Evolutionary conservation across 139 green algal genomes (phyloP).

Genomic region (Chlamydomonas applanata): DNA sequence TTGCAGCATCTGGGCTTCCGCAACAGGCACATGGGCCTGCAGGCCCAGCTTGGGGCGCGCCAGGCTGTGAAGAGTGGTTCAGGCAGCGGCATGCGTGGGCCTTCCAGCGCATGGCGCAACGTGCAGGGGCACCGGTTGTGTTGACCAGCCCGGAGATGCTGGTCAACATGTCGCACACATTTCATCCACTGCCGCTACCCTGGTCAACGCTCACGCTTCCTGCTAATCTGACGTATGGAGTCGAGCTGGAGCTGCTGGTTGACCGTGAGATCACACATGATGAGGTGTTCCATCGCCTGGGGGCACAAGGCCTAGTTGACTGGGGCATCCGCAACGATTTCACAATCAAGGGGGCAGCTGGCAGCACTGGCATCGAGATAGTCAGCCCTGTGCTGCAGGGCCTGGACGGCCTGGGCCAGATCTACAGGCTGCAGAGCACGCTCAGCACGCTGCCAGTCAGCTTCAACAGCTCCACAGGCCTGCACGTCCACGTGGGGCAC

Average conservation of each 20-base stretch:
- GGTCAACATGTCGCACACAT: too few relatives aligned
- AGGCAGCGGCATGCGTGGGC: too few relatives aligned
- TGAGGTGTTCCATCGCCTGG: background rate
- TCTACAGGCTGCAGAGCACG: conserved; percentile 7
- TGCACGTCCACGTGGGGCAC: conserved; percentile 12
- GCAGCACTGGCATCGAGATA: conserved; percentile 12
- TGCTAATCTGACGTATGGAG: conserved; percentile 7
- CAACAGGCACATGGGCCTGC: too few relatives aligned
- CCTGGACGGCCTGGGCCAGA: conserved; percentile 1
- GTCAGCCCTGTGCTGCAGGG: conserved; percentile 10
- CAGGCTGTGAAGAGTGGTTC: too few relatives aligned
- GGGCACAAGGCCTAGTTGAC: background rate
- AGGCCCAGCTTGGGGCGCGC: too few relatives aligned
- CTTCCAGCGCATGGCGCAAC: too few relatives aligned
- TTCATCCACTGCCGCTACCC: too few relatives aligned
- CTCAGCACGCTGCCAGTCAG: background rate
- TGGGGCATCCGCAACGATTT: conserved; percentile 6
- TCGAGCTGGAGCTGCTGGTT: conserved; percentile 22
- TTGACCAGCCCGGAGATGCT: too few relatives aligned
- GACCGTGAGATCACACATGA: background rate
- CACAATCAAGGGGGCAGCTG: conserved; percentile 13
- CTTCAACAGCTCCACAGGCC: conserved; percentile 14
- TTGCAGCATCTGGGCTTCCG: too few relatives aligned
- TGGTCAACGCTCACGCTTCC: too few relatives aligned
- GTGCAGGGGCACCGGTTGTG: too few relatives aligned